Evolutionary conservation across 805 yeast species (phyloP), one percentile per base, ranked within the genome.

Genomic region (Kuraishia molischiana): DNA sequence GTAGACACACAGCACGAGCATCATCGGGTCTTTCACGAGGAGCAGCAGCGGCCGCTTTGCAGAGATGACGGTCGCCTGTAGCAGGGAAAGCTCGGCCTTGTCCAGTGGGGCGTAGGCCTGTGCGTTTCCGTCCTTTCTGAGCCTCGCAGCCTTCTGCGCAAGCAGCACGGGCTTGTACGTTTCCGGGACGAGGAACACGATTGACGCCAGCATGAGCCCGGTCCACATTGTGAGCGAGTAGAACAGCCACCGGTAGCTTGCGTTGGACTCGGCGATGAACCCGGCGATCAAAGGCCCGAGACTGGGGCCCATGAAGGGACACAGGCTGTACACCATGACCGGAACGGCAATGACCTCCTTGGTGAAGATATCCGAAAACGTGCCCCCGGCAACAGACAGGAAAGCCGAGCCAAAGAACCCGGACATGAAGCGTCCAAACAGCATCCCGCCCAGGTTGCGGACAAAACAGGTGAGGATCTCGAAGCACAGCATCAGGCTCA

Each of bases 301-400:
- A 31, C 79, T 79, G 2, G 94, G 95, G 37, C 95, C 95, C 53
- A 79, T 64, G 47, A 85, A 79, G 20, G 92, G 85, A 3, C 78
- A 67, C 14, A 79, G 60, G 0, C 84, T 67, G 48, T 72, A 82
- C 4, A 79, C 57, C 3, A 85, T 73, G 73, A 84, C 70, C 2
- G 92, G 87, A 8, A 68, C 58, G 24, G 85, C 84, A 38, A 86
- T 73, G 31, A 75, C 69, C 38, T 65, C 57, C 41, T 76, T 75
- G 15, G 62, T 62, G 63, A 77, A 84, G 40, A 83, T 64, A 54
- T 84, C 95, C 9, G 85, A 77, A 33, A 84, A 62, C 1, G 83
- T 69, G 17, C 92, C 94, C 26, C 89, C 87, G 8, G 86, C 85
- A 24, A 82, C 79, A 43, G 80, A 74, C 45, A 84, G 61, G 30